These are phyloP conservation scores for Lactuca sativa DNA, from an alignment of 129 eudicot genomes.

Conservation along the genomic window DNA sequence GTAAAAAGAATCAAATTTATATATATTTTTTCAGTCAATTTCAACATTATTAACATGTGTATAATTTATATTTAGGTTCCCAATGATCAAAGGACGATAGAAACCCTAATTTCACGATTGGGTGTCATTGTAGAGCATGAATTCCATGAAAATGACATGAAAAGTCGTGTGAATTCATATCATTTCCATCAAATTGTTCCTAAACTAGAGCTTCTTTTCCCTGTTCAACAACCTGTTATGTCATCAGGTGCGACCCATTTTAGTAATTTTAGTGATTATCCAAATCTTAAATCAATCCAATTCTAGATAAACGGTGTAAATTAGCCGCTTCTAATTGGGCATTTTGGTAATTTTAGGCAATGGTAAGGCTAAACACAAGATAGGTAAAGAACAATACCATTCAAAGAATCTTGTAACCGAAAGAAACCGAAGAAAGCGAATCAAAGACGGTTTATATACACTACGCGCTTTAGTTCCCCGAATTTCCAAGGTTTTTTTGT, in stretches of 20 bases:
- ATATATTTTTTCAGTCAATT: background rate
- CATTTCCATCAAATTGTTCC: slow-evolving; percentile 13
- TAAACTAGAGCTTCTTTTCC: slow-evolving; percentile 20
- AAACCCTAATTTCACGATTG: slow-evolving; percentile 42
- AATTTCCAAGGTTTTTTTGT: slow-evolving; percentile 59
- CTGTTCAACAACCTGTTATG: slow-evolving; percentile 31
- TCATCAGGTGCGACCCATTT: slow-evolving; percentile 36
- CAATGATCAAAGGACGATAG: slow-evolving; percentile 48
- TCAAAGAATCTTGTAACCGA: slow-evolving; percentile 76
- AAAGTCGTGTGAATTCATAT: slow-evolving; percentile 18
- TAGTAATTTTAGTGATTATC: too few relatives aligned
- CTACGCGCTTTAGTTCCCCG: slow-evolving; percentile 83
- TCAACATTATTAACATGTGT: background rate
- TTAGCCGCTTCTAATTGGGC: background rate
- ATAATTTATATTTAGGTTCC: slow-evolving; percentile 45
- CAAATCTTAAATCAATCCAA: background rate
- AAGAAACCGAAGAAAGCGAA: slow-evolving; percentile 69
- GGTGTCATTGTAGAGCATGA: slow-evolving; percentile 27
- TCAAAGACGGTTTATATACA: slow-evolving; percentile 52
- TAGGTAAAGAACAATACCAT: slow-evolving; percentile 31
- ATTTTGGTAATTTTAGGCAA: slow-evolving; percentile 11
- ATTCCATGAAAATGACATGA: slow-evolving; percentile 9
- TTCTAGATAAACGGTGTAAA: background rate
- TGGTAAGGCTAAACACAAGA: slow-evolving; percentile 29
- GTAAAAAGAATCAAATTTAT: background rate